These are phyloP conservation scores for Ogataea haglerorum DNA, from an alignment of 805 yeast species.

Conservation along the genomic window DNA sequence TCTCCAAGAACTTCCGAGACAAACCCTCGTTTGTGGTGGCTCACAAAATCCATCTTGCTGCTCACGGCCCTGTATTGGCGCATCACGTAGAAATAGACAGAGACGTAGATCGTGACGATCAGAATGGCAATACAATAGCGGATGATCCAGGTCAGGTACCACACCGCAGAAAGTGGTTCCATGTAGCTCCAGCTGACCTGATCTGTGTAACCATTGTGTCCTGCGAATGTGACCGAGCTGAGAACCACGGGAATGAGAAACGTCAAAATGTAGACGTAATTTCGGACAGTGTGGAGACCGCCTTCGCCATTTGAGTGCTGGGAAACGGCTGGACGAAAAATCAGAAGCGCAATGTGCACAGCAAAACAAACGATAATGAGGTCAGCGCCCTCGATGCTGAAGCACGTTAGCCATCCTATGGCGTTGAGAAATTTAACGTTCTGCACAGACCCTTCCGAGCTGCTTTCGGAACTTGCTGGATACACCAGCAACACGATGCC, in stretches of 20 bases:
- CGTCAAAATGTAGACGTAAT: conserved; percentile 54
- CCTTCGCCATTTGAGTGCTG: conserved; percentile 48
- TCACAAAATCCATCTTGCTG: conserved; percentile 32
- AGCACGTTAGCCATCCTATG: conserved; percentile 78
- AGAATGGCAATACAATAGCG: conserved; percentile 62
- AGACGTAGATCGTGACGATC: conserved; percentile 61
- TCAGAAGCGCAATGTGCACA: conserved; percentile 70
- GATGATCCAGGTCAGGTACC: conserved; percentile 85
- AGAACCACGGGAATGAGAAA: conserved; percentile 60
- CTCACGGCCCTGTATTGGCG: conserved; percentile 56
- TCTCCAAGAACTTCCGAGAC: conserved; percentile 25
- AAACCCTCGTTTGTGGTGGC: conserved; percentile 14
- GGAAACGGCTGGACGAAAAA: conserved; percentile 55
- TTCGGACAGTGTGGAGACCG: conserved; percentile 62
- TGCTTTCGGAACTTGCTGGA: conserved; percentile 37
- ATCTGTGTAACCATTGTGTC: conserved; percentile 53
- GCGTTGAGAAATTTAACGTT: conserved; percentile 49
- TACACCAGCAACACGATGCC: conserved; percentile 65
- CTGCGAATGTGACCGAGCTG: conserved; percentile 69
- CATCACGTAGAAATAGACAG: conserved; percentile 71
- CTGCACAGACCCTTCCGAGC: conserved; percentile 7
- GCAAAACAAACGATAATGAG: conserved; percentile 80
- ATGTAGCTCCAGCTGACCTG: conserved; percentile 76
- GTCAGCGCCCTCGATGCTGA: conserved; percentile 83
- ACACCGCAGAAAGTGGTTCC: conserved; percentile 60